Evolutionary conservation across 306 rosid species (phyloP), one percentile per base, ranked within the genome.

Genomic region (Cucumis hystrix): DNA sequence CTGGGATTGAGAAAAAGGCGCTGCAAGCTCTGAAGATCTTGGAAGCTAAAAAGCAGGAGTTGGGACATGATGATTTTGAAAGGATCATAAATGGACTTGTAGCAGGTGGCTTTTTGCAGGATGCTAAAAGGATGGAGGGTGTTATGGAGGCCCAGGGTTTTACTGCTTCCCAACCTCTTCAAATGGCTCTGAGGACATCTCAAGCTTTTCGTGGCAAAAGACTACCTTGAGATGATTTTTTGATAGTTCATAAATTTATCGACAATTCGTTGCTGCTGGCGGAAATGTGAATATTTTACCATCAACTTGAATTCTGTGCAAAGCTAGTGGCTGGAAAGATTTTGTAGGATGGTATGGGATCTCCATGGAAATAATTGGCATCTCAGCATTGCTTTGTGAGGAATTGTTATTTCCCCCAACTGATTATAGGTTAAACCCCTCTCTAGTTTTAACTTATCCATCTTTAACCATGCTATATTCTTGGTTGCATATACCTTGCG

Each of bases 141-240:
- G 41, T 88, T 45, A 95, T 90, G 99, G 87, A 86, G 80, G 91
- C 88, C 21, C 87, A 12, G 79, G 97, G 99, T 80, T 87, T 87
- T 74, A 35, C 76, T 43, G n/a, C 82, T 5, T 80, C 97, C 5
- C 43, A 63, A 0, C 2, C 39, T 18, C 79, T 85, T 67, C 45
- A 25, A 71, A 4, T 77, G 76, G 75, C 80, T 66, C n/a, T 86
- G 56, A 23, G 14, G 72, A 49, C 61, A 55, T 51, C 86, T 76
- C 77, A 79, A 67, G 57, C 79, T 15, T 18, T 69, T 18, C 16
- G 75, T 52, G 43, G 7, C 78, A 63, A 5, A 49, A 71, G 62
- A 64, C 62, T 6, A n/a, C 72, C n/a, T 62, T 39, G 84, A 87
- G 91, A 85, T 89, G 20, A 21, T 41, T n/a, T 49, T 20, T 49